Percentiles rank a stretch among this genome's conserved stretches.
Evolutionary conservation across 164 flowering plant species (phyloP).

Genomic region (Paratinospora sagittata): DNA sequence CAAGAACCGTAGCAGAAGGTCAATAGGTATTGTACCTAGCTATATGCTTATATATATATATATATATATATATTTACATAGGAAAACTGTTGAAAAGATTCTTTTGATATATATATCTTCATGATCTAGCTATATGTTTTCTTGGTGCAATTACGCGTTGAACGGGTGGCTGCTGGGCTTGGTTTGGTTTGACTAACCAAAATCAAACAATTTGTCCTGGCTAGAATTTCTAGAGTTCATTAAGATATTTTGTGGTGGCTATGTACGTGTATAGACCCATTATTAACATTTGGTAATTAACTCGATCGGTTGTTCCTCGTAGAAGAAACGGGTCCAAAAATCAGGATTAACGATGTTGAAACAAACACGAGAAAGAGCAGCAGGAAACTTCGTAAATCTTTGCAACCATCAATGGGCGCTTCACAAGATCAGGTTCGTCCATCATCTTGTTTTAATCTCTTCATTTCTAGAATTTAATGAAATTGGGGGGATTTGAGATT

Average conservation of each 20-base stretch:
- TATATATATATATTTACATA: too few relatives aligned
- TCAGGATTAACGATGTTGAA: neutral
- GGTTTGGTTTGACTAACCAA: too few relatives aligned
- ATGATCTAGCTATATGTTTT: too few relatives aligned
- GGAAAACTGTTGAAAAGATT: too few relatives aligned
- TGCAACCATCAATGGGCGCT: constrained; percentile 1
- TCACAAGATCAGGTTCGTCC: constrained; percentile 26
- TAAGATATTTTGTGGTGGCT: neutral
- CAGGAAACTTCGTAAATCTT: constrained; percentile 3
- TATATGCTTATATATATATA: too few relatives aligned
- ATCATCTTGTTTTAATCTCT: neutral
- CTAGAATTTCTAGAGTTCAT: too few relatives aligned
- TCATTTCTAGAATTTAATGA: neutral
- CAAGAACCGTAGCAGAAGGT: neutral
- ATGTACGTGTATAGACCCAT: too few relatives aligned
- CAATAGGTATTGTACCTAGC: too few relatives aligned
- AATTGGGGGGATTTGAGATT: too few relatives aligned
- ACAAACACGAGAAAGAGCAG: neutral
- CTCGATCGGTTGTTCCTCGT: neutral
- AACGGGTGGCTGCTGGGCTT: neutral
- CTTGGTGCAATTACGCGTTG: neutral
- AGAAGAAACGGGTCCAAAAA: neutral
- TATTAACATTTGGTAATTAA: too few relatives aligned
- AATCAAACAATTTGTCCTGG: neutral
- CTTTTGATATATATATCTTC: too few relatives aligned